These are phyloP conservation scores for Fusarium subglutinans DNA, from an alignment of 2,329 filamentous ascomycete species.

Conservation along the genomic window DNA sequence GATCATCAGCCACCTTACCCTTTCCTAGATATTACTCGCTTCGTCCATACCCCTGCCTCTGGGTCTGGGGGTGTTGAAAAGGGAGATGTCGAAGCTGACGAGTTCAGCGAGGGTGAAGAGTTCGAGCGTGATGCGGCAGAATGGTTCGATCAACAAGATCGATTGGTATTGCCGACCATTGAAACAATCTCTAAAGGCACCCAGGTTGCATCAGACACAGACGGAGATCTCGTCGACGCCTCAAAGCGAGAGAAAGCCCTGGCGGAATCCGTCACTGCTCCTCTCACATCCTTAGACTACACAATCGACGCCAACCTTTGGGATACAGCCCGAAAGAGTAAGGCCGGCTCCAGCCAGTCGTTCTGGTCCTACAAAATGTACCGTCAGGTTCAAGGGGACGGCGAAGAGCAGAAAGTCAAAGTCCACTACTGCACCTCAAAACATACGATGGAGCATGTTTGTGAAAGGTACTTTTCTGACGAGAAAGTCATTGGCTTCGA, in stretches of 20 bases:
- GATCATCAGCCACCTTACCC: slow-evolving; percentile 39
- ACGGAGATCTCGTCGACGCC: slow-evolving; percentile 5
- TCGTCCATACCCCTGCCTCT: slow-evolving; percentile 33
- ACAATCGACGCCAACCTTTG: slow-evolving; percentile 45
- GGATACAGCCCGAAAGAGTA: slow-evolving; percentile 57
- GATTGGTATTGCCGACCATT: background rate
- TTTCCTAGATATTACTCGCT: slow-evolving; percentile 39
- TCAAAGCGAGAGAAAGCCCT: background rate
- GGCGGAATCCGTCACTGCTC: slow-evolving; percentile 25
- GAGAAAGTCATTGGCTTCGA: slow-evolving; percentile 86
- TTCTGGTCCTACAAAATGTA: slow-evolving; percentile 79
- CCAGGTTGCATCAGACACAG: background rate
- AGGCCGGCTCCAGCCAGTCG: slow-evolving; percentile 56
- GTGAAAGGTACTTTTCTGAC: slow-evolving; percentile 70
- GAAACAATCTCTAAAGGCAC: slow-evolving; percentile 7
- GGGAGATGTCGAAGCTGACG: slow-evolving; percentile 6
- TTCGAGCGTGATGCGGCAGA: slow-evolving; percentile 39
- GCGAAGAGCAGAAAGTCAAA: slow-evolving; percentile 62
- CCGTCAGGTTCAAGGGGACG: slow-evolving; percentile 56
- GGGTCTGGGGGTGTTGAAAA: background rate
- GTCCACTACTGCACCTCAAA: slow-evolving; percentile 82
- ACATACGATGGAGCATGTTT: slow-evolving; percentile 72
- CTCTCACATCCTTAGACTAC: slow-evolving; percentile 43
- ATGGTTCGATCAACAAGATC: slow-evolving; percentile 41
- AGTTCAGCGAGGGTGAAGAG: slow-evolving; percentile 39